These are phyloP conservation scores for Beauveria medogensis DNA, from an alignment of 2,329 filamentous ascomycete species.

Conservation along the genomic window DNA sequence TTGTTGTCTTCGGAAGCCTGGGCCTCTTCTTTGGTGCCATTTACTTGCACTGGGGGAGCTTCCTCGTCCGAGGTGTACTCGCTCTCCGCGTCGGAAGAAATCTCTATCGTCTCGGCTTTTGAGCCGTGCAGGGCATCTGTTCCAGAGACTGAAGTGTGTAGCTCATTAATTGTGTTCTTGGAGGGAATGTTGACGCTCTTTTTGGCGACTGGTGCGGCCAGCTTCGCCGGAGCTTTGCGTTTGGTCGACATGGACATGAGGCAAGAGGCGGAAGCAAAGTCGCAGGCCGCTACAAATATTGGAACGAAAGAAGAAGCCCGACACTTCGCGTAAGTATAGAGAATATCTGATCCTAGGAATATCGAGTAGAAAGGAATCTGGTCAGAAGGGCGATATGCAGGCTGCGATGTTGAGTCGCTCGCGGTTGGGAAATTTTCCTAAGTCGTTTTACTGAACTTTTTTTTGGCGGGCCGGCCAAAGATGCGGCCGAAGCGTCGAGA, in stretches of 20 bases:
- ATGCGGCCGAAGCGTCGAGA: not conserved
- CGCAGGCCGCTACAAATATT: not conserved
- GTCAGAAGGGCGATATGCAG: not conserved
- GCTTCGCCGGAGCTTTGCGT: slow-evolving; percentile 49
- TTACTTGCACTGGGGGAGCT: slow-evolving; percentile 14
- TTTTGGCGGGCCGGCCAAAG: slow-evolving; percentile 12
- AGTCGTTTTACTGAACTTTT: slow-evolving; percentile 13
- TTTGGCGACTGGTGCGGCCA: slow-evolving; percentile 48
- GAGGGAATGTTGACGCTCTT: slow-evolving; percentile 42
- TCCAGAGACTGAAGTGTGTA: slow-evolving; percentile 44
- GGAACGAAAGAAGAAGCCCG: not conserved
- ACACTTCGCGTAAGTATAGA: not conserved
- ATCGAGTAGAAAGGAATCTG: not conserved
- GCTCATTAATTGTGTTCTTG: slow-evolving; percentile 49
- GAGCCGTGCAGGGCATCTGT: slow-evolving; percentile 31
- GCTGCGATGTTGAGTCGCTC: not conserved
- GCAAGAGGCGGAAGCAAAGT: not conserved
- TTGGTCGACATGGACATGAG: slow-evolving; percentile 47
- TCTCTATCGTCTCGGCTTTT: slow-evolving; percentile 42
- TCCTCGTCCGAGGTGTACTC: slow-evolving; percentile 41
- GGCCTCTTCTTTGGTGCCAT: slow-evolving; percentile 13
- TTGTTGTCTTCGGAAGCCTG: slow-evolving; percentile 20
- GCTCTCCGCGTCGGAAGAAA: slow-evolving; percentile 47
- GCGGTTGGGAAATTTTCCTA: slow-evolving; percentile 11
- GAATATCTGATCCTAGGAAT: not conserved